Conservation (phyloP, 768 basidiomycete genomes). For the Lactarius tabidus region DNA sequence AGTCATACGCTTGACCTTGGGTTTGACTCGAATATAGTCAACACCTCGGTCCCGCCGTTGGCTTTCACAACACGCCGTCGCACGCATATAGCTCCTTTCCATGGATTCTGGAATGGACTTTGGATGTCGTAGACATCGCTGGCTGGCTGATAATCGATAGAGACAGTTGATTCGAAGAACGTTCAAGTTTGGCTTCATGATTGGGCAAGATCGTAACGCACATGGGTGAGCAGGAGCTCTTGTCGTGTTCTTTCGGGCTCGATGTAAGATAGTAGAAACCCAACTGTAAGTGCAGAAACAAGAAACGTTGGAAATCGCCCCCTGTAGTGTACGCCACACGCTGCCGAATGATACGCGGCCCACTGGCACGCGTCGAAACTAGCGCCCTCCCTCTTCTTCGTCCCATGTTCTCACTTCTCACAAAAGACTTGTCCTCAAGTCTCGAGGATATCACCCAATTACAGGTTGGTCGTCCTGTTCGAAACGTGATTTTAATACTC, state of each 20-base stretch:
- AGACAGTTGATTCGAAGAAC: not conserved
- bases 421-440: not conserved
- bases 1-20: not conserved
- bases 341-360: no score
- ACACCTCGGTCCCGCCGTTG: not conserved
- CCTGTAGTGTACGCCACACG: no score
- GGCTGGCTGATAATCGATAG: not conserved
- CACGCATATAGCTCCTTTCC: not conserved
- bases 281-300: not conserved
- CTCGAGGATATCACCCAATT: not conserved
- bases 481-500: not conserved
- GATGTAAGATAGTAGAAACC: not conserved
- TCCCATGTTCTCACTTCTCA: not conserved
- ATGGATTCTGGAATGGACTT: not conserved
- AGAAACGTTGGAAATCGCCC: no score
- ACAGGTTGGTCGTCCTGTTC: not conserved
- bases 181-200: not conserved
- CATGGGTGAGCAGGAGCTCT: not conserved
- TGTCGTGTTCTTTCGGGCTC: not conserved
- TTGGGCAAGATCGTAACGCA: not conserved
- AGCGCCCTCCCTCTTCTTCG: not conserved
- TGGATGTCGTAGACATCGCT: not conserved
- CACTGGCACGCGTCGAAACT: not conserved
- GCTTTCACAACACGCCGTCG: not conserved
- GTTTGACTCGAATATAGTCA: no score